These are phyloP conservation scores for Globisporangium barbulae DNA, from an alignment of 352 stramenopile genomes.

Conservation along the genomic window DNA sequence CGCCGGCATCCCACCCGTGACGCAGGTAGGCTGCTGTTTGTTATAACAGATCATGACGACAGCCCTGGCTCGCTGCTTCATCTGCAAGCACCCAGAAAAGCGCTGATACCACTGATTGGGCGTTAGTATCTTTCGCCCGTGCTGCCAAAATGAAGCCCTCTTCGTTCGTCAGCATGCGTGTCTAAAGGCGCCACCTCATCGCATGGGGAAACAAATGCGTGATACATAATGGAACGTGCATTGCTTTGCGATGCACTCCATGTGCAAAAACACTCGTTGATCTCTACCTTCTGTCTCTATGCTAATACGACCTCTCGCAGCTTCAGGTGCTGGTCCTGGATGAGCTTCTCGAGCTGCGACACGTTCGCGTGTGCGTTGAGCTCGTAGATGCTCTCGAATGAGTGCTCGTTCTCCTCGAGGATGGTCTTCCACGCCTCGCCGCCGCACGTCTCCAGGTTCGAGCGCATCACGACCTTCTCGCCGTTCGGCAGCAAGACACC, in stretches of 20 bases:
- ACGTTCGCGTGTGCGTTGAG: constrained; percentile 90
- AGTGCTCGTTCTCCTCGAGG: constrained; percentile 90
- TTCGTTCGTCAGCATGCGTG: too few relatives aligned
- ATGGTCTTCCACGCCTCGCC: constrained; percentile 93
- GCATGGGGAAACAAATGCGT: too few relatives aligned
- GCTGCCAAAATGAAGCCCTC: too few relatives aligned
- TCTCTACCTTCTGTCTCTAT: constrained; percentile 10
- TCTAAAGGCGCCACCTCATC: too few relatives aligned
- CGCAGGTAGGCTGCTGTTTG: constrained; percentile 7
- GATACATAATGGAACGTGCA: constrained; percentile 4
- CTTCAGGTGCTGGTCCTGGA: constrained; percentile 78
- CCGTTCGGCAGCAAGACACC: constrained; percentile 91
- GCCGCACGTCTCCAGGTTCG: constrained; percentile 91
- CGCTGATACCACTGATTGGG: constrained; percentile 16
- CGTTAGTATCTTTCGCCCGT: too few relatives aligned
- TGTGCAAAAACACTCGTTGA: not conserved
- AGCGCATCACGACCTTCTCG: constrained; percentile 91
- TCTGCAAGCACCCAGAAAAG: constrained; percentile 71
- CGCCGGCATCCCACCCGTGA: constrained; percentile 60
- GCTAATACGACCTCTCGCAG: constrained; percentile 74
- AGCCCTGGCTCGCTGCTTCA: constrained; percentile 61
- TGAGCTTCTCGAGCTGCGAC: constrained; percentile 81
- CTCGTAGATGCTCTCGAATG: constrained; percentile 95
- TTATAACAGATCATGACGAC: not conserved
- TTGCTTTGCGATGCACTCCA: constrained; percentile 1